Conservation (phyloP, 345 rosid genomes). For the Mercurialis annua region DNA sequence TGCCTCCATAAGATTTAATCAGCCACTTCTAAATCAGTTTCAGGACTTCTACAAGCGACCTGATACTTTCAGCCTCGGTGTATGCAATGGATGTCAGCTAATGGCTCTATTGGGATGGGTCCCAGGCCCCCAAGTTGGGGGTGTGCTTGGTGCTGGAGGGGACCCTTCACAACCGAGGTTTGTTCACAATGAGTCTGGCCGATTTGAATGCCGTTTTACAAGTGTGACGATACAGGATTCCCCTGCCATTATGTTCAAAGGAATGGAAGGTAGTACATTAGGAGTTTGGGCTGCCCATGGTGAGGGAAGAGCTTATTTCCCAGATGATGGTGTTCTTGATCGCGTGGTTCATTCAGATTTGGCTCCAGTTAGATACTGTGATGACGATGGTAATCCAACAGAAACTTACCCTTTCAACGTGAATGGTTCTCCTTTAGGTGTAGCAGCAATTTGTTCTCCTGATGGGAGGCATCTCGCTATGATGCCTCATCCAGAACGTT, state of each 20-base stretch:
- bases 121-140: constrained; percentile 92
- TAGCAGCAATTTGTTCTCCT: constrained; percentile 88
- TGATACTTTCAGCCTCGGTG: constrained; percentile 86
- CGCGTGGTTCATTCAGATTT: constrained; percentile 60
- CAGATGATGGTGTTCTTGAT: constrained; percentile 79
- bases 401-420: constrained; percentile 83
- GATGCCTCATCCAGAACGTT: constrained; percentile 99
- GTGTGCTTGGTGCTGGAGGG: constrained; percentile 67
- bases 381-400: constrained; percentile 74
- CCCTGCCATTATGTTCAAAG: constrained; percentile 86
- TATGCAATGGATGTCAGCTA: constrained; percentile 93
- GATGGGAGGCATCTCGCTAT: constrained; percentile 92
- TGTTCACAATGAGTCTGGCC: constrained; percentile 87
- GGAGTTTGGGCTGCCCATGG: constrained; percentile 99
- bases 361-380: constrained; percentile 82
- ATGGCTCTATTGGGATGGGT: constrained; percentile 94
- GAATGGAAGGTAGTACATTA: constrained; percentile 89
- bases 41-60: constrained; percentile 84
- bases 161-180: constrained; percentile 85
- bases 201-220: constrained; percentile 86
- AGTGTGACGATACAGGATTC: constrained; percentile 72
- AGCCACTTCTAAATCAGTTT: constrained; percentile 67
- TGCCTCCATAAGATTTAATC: constrained; percentile 80
- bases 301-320: constrained; percentile 91
- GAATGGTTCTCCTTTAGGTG: constrained; percentile 88